Evolutionary conservation across 371 early-diverging fungal species (phyloP).

Genomic region (Haplosporangium sp.): DNA sequence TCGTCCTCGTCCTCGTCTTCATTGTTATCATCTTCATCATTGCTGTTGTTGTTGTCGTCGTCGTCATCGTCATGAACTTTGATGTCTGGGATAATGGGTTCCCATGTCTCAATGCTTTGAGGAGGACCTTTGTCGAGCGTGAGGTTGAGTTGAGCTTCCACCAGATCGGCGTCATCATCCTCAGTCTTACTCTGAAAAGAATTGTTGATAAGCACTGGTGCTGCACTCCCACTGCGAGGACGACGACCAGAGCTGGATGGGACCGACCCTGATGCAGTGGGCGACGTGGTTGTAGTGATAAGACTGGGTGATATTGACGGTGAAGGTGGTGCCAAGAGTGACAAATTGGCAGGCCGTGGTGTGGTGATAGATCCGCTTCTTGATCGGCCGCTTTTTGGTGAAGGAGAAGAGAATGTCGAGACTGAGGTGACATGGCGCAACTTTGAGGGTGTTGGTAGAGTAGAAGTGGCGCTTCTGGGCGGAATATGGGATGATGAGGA

Average conservation of each 20-base stretch:
- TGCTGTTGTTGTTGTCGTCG: too few species aligned
- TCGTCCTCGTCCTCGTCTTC: conserved; percentile 2
- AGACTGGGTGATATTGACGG: conserved; percentile 29
- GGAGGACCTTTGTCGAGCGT: conserved; percentile 47
- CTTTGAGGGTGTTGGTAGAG: conserved; percentile 29
- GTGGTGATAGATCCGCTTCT: conserved; percentile 53
- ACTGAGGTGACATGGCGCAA: conserved; percentile 50
- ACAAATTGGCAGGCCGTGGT: conserved; percentile 44
- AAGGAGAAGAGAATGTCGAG: conserved; percentile 24
- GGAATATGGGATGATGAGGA: conserved; percentile 5
- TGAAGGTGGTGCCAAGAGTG: conserved; percentile 28
- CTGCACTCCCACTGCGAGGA: conserved; percentile 48
- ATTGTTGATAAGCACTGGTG: conserved; percentile 17
- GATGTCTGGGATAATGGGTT: conserved; percentile 53
- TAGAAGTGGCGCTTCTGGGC: conserved; percentile 18
- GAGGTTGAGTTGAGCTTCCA: conserved; percentile 39
- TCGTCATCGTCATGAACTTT: too few species aligned
- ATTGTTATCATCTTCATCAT: conserved; percentile 29
- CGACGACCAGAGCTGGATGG: conserved; percentile 10
- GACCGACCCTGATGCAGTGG: conserved; percentile 11
- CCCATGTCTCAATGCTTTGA: conserved; percentile 51
- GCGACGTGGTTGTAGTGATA: conserved; percentile 2
- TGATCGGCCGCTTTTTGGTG: conserved; percentile 34
- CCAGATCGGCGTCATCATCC: conserved; percentile 28
- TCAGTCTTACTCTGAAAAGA: conserved; percentile 9